A percentile compares a stretch with the other conserved stretches of the same genome.
Conservation (phyloP, 176 grass and related monocot genomes). For the Aegilops umbellulata region DNA sequence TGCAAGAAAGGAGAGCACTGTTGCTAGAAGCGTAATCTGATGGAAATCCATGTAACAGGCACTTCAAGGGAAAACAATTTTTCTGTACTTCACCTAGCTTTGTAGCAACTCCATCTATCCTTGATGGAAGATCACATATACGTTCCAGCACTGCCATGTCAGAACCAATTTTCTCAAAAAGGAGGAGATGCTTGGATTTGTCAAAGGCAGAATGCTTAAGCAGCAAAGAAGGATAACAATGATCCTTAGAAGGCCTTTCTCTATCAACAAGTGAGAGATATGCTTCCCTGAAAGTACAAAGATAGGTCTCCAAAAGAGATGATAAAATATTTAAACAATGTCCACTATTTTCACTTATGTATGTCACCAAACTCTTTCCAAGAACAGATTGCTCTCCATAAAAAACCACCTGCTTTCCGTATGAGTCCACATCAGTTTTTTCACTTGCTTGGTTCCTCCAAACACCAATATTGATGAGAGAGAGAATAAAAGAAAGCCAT, state of each 20-base stretch:
- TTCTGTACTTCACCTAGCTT: conserved; percentile 44
- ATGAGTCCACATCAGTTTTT: conserved; percentile 20
- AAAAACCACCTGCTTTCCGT: conserved; percentile 9
- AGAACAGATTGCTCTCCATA: conserved; percentile 36
- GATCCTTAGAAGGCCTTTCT: conserved; percentile 38
- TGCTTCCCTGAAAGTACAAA: conserved; percentile 50
- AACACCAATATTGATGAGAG: conserved; percentile 58
- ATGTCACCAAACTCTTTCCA: conserved; percentile 50
- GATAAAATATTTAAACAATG: conserved; percentile 52
- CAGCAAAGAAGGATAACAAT: conserved; percentile 63
- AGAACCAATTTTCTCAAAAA: conserved; percentile 59
- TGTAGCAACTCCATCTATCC: conserved; percentile 56
- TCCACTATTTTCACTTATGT: conserved; percentile 41
- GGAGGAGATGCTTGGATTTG: conserved; percentile 57
- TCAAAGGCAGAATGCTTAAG: conserved; percentile 72
- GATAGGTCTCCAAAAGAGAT: conserved; percentile 68
- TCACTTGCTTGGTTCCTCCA: conserved; percentile 33
- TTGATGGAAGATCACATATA: conserved; percentile 58
- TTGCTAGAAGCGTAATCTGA: conserved; percentile 54
- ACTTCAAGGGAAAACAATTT: conserved; percentile 44
- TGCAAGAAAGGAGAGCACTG: conserved; percentile 81
- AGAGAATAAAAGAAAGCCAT: conserved; percentile 79
- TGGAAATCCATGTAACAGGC: conserved; percentile 89
- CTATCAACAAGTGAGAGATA: conserved; percentile 56
- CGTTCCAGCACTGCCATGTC: conserved; percentile 54